Evolutionary conservation across 345 rosid species (phyloP).

Genomic region (Lepidium didymum): DNA sequence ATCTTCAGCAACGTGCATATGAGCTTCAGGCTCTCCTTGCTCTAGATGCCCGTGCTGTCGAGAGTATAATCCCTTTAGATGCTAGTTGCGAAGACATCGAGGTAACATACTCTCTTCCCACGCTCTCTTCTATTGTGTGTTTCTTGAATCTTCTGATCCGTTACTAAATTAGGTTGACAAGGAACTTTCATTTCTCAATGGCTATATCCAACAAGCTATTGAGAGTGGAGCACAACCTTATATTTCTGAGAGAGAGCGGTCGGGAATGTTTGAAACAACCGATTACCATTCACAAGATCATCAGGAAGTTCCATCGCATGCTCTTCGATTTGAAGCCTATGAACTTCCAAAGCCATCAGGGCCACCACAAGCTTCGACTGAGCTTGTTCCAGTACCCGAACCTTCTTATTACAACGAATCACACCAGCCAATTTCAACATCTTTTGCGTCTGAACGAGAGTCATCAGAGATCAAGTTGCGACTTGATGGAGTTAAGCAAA

Average conservation of each 20-base stretch:
- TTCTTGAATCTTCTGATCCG: conserved; percentile 9
- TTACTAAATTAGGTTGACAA: conserved; percentile 64
- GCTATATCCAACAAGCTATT: conserved; percentile 59
- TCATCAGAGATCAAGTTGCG: conserved; percentile 66
- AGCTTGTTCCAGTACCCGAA: conserved; percentile 73
- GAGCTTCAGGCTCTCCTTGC: conserved; percentile 75
- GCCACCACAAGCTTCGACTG: conserved; percentile 43
- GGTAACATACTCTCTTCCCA: conserved; percentile 34
- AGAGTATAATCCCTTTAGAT: conserved; percentile 67
- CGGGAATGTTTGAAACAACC: conserved; percentile 40
- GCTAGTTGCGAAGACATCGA: conserved; percentile 96
- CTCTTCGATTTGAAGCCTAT: conserved; percentile 92
- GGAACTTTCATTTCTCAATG: conserved; percentile 67
- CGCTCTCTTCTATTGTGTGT: not conserved
- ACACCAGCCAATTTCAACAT: conserved; percentile 36
- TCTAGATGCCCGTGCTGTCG: conserved; percentile 63
- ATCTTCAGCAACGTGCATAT: conserved; percentile 97
- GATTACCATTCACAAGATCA: conserved; percentile 54
- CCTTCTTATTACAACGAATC: conserved; percentile 55
- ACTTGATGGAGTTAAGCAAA: conserved; percentile 92
- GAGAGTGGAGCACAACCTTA: conserved; percentile 82
- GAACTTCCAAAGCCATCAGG: conserved; percentile 75
- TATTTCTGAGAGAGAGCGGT: conserved; percentile 71
- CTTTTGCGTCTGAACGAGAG: conserved; percentile 47
- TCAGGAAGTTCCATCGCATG: conserved; percentile 55